These are phyloP conservation scores for Bruguiera parviflora DNA, from an alignment of 345 rosid species.

Conservation along the genomic window DNA sequence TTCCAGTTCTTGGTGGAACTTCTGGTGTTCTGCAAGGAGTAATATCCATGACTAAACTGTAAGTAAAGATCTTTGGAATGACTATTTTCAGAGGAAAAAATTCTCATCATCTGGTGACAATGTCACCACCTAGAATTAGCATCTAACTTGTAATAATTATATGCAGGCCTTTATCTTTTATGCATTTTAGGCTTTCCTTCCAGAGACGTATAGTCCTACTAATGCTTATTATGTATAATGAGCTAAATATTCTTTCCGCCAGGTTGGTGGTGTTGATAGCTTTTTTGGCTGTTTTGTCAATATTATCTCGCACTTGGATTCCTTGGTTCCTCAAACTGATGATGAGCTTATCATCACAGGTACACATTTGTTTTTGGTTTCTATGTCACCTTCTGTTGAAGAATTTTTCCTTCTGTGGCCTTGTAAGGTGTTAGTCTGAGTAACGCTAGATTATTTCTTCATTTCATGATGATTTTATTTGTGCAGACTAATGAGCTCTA, in stretches of 20 bases:
- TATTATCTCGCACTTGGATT: slow-evolving; percentile 69
- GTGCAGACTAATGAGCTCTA: slow-evolving; percentile 95
- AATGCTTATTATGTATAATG: neutral
- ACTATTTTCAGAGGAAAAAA: neutral
- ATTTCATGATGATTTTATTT: slow-evolving; percentile 26
- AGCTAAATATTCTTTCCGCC: slow-evolving; percentile 9
- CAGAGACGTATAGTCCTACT: neutral
- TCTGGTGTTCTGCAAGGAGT: slow-evolving; percentile 87
- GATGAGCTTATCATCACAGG: slow-evolving; percentile 88
- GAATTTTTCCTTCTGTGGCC: neutral
- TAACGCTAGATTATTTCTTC: slow-evolving; percentile 4
- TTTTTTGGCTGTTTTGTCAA: slow-evolving; percentile 63
- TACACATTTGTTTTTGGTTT: slow-evolving; percentile 16
- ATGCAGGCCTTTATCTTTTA: neutral
- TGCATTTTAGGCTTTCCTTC: neutral
- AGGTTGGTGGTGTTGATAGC: slow-evolving; percentile 70
- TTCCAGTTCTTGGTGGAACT: slow-evolving; percentile 89
- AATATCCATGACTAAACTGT: slow-evolving; percentile 82
- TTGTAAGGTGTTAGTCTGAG: neutral
- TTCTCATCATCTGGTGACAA: neutral
- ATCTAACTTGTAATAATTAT: neutral
- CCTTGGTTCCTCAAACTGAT: slow-evolving; percentile 86
- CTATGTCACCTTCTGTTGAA: neutral
- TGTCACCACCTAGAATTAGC: neutral
- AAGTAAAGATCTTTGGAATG: slow-evolving; percentile 23